Conservation (phyloP, 305 asterid species). For the Caryopteris hybrid region DNA sequence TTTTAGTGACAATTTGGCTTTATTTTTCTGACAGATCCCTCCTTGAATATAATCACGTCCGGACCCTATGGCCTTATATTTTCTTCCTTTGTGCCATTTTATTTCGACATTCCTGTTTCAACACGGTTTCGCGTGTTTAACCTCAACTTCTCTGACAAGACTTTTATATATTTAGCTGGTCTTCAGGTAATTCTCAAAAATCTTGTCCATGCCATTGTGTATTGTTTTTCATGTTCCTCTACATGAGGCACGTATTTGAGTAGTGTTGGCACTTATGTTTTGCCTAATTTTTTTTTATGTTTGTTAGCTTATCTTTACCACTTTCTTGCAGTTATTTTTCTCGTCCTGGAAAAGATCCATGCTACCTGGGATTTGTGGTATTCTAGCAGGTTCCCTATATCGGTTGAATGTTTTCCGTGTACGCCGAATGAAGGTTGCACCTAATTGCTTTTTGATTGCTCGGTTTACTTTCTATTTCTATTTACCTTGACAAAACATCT, state of each 20-base stretch:
- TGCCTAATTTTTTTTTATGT: constrained; percentile 28
- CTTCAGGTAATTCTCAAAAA: constrained; percentile 63
- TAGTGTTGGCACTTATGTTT: constrained; percentile 3
- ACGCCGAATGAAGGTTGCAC: constrained; percentile 74
- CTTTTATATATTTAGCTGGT: constrained; percentile 93
- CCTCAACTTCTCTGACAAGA: constrained; percentile 92
- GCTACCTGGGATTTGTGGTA: constrained; percentile 92
- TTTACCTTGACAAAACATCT: constrained; percentile 9
- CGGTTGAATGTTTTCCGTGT: constrained; percentile 64
- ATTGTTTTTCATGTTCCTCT: not conserved
- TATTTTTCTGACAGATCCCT: constrained; percentile 66
- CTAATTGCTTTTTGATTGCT: constrained; percentile 5
- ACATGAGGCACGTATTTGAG: constrained; percentile 6
- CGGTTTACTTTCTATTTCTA: not conserved
- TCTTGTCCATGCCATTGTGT: not conserved
- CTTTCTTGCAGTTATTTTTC: constrained; percentile 69
- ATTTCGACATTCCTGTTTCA: constrained; percentile 94
- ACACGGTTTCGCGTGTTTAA: constrained; percentile 73
- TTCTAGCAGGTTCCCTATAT: constrained; percentile 83
- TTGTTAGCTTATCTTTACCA: not conserved
- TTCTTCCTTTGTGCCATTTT: constrained; percentile 92
- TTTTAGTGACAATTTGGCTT: constrained; percentile 19
- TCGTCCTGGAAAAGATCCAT: constrained; percentile 97
- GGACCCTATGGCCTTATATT: constrained; percentile 96
- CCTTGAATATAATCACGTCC: constrained; percentile 70